phyloP scores from a whole-genome alignment of 1,139 yeast species.

The Sugiyamaella xylanicola region DNA sequence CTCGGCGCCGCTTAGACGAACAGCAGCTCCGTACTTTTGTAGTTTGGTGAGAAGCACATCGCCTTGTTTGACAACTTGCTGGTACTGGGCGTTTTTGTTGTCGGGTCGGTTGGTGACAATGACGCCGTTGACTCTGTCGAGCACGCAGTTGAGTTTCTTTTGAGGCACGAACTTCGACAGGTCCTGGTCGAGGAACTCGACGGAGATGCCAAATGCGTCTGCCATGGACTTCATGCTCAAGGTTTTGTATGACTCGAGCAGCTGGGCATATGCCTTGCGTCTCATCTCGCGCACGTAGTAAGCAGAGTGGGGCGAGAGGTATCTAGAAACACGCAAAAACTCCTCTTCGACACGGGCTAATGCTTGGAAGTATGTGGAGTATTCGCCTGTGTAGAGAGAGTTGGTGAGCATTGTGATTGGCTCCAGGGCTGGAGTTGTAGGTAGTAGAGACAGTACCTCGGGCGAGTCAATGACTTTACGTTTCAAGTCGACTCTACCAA shows the following conservation, averaged over 20 bases:
- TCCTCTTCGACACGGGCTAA: slow-evolving; percentile 78
- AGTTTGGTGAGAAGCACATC: slow-evolving; percentile 89
- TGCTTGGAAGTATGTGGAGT: slow-evolving; percentile 75
- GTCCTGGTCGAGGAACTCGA: slow-evolving; percentile 77
- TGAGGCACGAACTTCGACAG: slow-evolving; percentile 89
- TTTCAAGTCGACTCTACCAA: slow-evolving; percentile 84
- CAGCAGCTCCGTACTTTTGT: slow-evolving; percentile 97
- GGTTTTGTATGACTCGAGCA: slow-evolving; percentile 91
- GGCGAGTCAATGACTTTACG: slow-evolving; percentile 89
- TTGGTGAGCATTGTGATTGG: slow-evolving; percentile 85
- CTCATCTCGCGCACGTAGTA: slow-evolving; percentile 90
- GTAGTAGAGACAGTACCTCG: slow-evolving; percentile 79
- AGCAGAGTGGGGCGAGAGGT: slow-evolving; percentile 74
- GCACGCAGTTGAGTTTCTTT: slow-evolving; percentile 90
- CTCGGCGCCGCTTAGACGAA: slow-evolving; percentile 90
- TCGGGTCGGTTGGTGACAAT: slow-evolving; percentile 96
- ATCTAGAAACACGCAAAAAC: slow-evolving; percentile 72
- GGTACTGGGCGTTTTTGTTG: slow-evolving; percentile 93
- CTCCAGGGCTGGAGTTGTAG: slow-evolving; percentile 70
- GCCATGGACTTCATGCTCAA: slow-evolving; percentile 93
- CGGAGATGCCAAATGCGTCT: slow-evolving; percentile 82
- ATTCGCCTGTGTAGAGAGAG: slow-evolving; percentile 87
- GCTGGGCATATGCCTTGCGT: slow-evolving; percentile 91
- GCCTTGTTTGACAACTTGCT: slow-evolving; percentile 84
- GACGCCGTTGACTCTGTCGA: slow-evolving; percentile 93